These are phyloP conservation scores for Phaeosphaeriaceae sp. DNA, from an alignment of 2,329 filamentous ascomycete genomes.

Conservation along the genomic window DNA sequence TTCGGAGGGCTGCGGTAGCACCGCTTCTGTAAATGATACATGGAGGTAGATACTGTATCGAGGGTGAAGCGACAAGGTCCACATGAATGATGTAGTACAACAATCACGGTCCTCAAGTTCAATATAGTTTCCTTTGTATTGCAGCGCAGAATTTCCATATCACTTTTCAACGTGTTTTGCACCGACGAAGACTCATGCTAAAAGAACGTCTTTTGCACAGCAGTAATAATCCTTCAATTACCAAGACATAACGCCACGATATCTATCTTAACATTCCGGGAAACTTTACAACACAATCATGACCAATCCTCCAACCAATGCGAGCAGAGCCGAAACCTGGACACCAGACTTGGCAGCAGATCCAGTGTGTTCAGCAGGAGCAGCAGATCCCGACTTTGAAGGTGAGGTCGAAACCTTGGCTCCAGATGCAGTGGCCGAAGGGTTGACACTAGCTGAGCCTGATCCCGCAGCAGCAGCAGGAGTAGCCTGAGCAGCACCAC, in stretches of 20 bases:
- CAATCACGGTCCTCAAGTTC: too few relatives aligned
- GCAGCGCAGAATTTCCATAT: too few relatives aligned
- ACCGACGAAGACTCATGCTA: too few relatives aligned
- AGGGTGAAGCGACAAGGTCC: background rate
- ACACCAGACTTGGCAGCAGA: slow-evolving; percentile 27
- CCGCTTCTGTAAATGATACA: slow-evolving; percentile 21
- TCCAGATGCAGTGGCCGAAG: slow-evolving; percentile 11
- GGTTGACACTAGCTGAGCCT: slow-evolving; percentile 8
- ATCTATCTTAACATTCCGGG: background rate
- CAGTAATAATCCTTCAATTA: too few relatives aligned
- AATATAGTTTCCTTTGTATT: too few relatives aligned
- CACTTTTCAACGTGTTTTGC: too few relatives aligned
- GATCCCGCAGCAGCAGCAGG: slow-evolving; percentile 13
- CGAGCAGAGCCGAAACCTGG: slow-evolving; percentile 25
- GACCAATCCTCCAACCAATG: slow-evolving; percentile 23
- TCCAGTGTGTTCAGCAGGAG: slow-evolving; percentile 27
- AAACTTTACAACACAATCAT: background rate
- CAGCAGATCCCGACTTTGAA: slow-evolving; percentile 9
- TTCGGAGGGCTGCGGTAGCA: slow-evolving; percentile 24
- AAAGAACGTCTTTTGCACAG: too few relatives aligned
- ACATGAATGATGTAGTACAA: background rate
- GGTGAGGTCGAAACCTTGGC: slow-evolving; percentile 9
- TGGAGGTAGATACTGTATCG: background rate
- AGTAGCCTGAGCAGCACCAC: slow-evolving; percentile 13
- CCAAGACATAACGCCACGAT: too few relatives aligned